Conservation (phyloP, 306 rosid genomes). For the Clitoria ternatea region DNA sequence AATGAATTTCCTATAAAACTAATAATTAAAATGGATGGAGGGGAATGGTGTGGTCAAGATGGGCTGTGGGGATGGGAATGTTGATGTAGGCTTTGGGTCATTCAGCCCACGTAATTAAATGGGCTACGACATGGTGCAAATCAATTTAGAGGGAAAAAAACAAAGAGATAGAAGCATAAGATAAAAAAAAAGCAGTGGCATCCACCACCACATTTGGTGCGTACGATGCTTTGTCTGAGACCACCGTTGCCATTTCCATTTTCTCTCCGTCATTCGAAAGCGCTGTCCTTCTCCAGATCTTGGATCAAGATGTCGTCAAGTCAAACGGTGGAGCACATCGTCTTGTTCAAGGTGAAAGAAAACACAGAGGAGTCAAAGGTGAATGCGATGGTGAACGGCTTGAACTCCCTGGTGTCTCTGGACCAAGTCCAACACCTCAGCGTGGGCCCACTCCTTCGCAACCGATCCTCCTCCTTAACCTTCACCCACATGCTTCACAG, state of each 20-base stretch:
- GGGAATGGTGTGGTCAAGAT: no score
- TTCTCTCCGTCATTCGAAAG: conserved; percentile 13
- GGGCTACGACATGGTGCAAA: neutral
- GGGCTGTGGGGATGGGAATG: no score
- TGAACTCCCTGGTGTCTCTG: conserved; percentile 52
- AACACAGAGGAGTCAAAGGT: conserved; percentile 59
- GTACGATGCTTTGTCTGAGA: conserved; percentile 33
- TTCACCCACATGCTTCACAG: conserved; percentile 89
- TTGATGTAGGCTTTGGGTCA: no score
- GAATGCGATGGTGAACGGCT: conserved; percentile 48
- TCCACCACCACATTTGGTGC: neutral
- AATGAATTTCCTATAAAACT: no score
- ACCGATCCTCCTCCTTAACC: conserved; percentile 49
- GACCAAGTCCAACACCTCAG: conserved; percentile 56
- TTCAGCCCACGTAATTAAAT: neutral
- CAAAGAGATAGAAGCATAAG: neutral
- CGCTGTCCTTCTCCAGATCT: neutral
- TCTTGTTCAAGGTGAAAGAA: conserved; percentile 81
- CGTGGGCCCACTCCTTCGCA: conserved; percentile 63
- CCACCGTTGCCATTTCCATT: neutral
- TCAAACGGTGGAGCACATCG: conserved; percentile 62
- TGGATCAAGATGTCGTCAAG: conserved; percentile 35
- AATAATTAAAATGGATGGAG: no score
- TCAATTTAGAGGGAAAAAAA: no score
- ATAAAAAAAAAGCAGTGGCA: neutral